Evolutionary conservation across 495 filamentous ascomycete genomes (phyloP).

Genomic region (Geopyxis carbonaria): DNA sequence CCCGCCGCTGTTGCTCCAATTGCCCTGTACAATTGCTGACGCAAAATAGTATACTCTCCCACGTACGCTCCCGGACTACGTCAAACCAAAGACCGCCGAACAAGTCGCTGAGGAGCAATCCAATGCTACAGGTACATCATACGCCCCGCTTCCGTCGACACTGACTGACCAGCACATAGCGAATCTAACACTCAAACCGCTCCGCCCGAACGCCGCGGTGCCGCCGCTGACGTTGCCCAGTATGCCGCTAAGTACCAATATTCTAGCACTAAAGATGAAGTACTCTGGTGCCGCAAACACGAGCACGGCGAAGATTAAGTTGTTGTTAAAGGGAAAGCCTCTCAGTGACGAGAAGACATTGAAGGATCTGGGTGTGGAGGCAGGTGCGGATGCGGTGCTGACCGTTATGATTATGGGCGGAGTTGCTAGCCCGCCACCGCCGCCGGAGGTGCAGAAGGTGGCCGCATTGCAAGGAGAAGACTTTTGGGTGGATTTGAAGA

Average conservation of each 20-base stretch:
- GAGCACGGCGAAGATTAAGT: constrained; percentile 47
- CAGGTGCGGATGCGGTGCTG: constrained; percentile 45
- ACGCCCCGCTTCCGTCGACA: too few species aligned
- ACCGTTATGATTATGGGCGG: constrained; percentile 75
- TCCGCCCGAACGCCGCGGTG: constrained; percentile 42
- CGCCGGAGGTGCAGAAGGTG: constrained; percentile 13
- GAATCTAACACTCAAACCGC: constrained; percentile 55
- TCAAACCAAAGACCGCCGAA: too few species aligned
- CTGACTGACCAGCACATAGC: too few species aligned
- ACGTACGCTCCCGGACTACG: constrained; percentile 1
- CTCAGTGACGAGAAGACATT: constrained; percentile 51
- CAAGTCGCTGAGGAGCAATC: too few species aligned
- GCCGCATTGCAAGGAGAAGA: constrained; percentile 40
- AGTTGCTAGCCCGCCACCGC: too few species aligned
- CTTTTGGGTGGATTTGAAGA: constrained; percentile 81
- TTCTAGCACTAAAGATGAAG: constrained; percentile 53
- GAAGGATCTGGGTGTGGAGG: constrained; percentile 35
- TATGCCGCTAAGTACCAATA: constrained; percentile 43
- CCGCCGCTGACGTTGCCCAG: constrained; percentile 35
- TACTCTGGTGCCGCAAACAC: constrained; percentile 37
- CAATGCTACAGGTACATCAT: too few species aligned
- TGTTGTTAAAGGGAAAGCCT: constrained; percentile 71
- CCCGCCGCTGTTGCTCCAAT: constrained; percentile 12
- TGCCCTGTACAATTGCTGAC: not conserved
- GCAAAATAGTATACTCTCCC: constrained; percentile 1